Evolutionary conservation across 1,284 basidiomycete species (phyloP).

Genomic region (Puccinia hordei): DNA sequence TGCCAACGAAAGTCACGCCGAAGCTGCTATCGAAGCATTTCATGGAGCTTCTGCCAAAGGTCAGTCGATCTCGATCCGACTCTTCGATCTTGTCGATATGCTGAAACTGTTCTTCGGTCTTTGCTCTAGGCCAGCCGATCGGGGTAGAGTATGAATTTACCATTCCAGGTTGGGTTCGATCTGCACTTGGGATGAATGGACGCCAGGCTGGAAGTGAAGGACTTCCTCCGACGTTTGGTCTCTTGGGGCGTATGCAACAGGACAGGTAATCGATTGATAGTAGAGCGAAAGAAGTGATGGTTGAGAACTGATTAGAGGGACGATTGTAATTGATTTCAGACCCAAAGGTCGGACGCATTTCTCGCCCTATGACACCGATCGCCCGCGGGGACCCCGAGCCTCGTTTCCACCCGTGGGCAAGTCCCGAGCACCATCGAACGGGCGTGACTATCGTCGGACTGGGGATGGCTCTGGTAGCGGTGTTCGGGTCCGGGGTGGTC

Average conservation of each 20-base stretch:
- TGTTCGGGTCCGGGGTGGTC: background rate
- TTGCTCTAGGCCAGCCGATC: conserved; percentile 38
- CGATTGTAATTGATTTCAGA: background rate
- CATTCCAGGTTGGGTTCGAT: conserved; percentile 29
- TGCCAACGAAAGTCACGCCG: conserved; percentile 38
- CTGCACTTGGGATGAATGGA: conserved; percentile 13
- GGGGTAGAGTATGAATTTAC: conserved; percentile 17
- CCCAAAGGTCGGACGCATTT: background rate
- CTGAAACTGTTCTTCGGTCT: background rate
- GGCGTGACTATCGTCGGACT: background rate
- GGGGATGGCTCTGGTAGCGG: background rate
- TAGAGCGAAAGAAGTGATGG: no score
- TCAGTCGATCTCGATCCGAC: background rate
- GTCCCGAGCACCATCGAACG: background rate
- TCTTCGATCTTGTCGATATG: background rate
- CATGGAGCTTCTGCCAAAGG: conserved; percentile 49
- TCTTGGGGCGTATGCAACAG: conserved; percentile 38
- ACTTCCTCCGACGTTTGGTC: background rate
- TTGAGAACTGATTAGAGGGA: background rate
- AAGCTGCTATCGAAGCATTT: conserved; percentile 42
- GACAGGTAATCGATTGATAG: conserved; percentile 29
- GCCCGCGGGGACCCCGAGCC: background rate
- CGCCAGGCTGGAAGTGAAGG: background rate
- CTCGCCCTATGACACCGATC: conserved; percentile 26
- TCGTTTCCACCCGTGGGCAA: conserved; percentile 39